phyloP scores from a whole-genome alignment of 352 stramenopile genomes.

The Phytopythium helicoides region DNA sequence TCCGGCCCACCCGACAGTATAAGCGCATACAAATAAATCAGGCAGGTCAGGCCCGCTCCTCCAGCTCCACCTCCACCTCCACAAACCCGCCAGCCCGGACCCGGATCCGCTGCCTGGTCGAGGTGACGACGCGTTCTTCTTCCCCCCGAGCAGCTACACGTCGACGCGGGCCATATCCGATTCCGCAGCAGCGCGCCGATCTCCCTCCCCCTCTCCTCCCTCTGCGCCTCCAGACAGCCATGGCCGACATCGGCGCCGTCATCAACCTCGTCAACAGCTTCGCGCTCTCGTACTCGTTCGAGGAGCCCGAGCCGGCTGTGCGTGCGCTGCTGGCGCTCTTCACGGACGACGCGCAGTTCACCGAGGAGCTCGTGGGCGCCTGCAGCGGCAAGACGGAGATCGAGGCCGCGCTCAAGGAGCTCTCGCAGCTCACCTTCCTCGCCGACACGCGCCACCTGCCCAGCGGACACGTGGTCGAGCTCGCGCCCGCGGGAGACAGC shows the following conservation, averaged over 20 bases:
- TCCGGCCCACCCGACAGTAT: too few species aligned
- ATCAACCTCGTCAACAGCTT: conserved; percentile 87
- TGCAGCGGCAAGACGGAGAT: conserved; percentile 70
- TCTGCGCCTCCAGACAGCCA: conserved; percentile 9
- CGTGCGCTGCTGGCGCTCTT: conserved; percentile 71
- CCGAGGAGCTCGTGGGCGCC: conserved; percentile 71
- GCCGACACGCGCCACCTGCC: conserved; percentile 78
- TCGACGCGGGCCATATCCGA: too few species aligned
- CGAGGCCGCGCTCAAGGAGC: conserved; percentile 62
- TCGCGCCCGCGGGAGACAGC: conserved; percentile 41
- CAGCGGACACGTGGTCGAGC: conserved; percentile 75
- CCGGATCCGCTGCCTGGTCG: too few species aligned
- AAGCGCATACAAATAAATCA: too few species aligned
- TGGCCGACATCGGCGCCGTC: conserved; percentile 73
- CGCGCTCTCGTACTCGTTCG: conserved; percentile 72
- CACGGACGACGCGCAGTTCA: conserved; percentile 67
- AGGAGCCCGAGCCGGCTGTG: conserved; percentile 68
- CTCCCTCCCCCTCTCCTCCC: neutral
- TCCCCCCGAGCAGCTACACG: too few species aligned
- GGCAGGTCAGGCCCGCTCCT: too few species aligned
- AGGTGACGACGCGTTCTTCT: too few species aligned
- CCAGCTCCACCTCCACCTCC: too few species aligned
- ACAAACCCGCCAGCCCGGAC: too few species aligned
- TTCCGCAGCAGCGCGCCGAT: too few species aligned
- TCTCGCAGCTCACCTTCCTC: conserved; percentile 77